Conservation (phyloP, 2,329 filamentous ascomycete genomes). For the Ophiostoma australiae region DNA sequence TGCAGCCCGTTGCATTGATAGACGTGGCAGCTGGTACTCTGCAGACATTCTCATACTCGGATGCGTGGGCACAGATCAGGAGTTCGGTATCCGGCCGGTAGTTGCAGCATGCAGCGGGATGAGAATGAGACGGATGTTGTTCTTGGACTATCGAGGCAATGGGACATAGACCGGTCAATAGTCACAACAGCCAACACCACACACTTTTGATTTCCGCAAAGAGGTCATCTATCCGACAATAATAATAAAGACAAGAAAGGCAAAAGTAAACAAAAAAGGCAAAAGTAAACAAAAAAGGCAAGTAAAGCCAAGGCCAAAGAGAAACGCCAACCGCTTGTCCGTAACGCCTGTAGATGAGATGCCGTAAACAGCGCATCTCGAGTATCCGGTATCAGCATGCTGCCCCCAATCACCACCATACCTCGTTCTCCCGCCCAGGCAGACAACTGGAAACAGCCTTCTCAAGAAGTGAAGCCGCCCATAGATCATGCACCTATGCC, state of each 20-base stretch:
- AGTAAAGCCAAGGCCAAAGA: background rate
- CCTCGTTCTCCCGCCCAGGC: too few species aligned
- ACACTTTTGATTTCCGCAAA: background rate
- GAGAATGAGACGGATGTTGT: background rate
- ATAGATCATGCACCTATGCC: background rate
- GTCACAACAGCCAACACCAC: background rate
- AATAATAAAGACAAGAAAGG: background rate
- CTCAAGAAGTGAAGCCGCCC: background rate
- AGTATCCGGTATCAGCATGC: background rate
- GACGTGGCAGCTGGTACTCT: background rate
- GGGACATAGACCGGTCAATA: background rate
- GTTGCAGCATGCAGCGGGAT: background rate
- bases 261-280: background rate
- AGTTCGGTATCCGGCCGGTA: background rate
- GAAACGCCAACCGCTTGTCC: background rate
- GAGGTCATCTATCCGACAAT: background rate
- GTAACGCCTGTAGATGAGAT: background rate
- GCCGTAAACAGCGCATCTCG: background rate
- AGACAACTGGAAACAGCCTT: background rate
- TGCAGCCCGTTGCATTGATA: background rate
- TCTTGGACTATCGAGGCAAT: background rate
- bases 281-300: background rate
- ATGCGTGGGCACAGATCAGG: background rate
- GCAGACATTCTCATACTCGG: background rate
- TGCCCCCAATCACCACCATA: background rate